These are phyloP conservation scores for Pythium grandisporangium DNA, from an alignment of 352 stramenopile genomes.

Conservation along the genomic window DNA sequence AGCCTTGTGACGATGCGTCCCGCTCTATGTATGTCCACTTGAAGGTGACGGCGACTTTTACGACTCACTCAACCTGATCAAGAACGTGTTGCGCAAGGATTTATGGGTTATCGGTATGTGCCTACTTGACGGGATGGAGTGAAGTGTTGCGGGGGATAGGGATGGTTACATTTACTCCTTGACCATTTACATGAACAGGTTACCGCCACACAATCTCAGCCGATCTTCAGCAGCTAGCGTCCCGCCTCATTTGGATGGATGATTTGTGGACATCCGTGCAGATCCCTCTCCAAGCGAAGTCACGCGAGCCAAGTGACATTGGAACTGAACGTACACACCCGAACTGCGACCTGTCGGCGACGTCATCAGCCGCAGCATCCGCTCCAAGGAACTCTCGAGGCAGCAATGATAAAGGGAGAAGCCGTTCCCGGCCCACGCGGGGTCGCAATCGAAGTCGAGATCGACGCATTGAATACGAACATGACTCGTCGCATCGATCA, in stretches of 20 bases:
- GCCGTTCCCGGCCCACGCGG: too few relatives aligned
- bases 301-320: not conserved
- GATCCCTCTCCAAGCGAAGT: not conserved
- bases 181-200: conserved; percentile 17
- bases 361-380: too few relatives aligned
- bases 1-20: too few relatives aligned
- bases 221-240: conserved; percentile 69
- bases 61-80: conserved; percentile 70
- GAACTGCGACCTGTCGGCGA: not conserved
- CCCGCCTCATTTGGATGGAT: conserved; percentile 65
- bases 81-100: conserved; percentile 78
- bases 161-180: not conserved
- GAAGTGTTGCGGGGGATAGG: not conserved
- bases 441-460: too few relatives aligned
- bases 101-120: conserved; percentile 78
- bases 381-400: too few relatives aligned
- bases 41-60: conserved; percentile 83
- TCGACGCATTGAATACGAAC: too few relatives aligned
- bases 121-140: not conserved
- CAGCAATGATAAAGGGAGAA: too few relatives aligned
- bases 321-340: not conserved
- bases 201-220: conserved; percentile 65
- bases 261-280: conserved; percentile 35
- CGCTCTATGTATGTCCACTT: not conserved
- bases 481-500: too few relatives aligned